Base-by-base conservation (phyloP, 202 grass and related monocot genomes). In the Eragrostis tef region DNA sequence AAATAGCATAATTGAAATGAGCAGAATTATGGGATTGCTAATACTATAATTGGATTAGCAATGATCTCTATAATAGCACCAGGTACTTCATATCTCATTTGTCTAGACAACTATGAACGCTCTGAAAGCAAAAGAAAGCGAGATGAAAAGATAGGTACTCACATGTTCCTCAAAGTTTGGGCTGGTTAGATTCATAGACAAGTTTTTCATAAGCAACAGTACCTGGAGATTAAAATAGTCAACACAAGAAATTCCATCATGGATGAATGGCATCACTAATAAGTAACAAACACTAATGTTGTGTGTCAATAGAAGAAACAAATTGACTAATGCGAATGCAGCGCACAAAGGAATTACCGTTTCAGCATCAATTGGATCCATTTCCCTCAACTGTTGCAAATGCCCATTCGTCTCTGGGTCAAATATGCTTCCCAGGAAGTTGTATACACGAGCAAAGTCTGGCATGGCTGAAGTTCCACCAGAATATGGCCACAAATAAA, bases 361-460 rank as follows among this genome's bases (percentile, higher is more conserved):
- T 92, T 98, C 92, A 89, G 86, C 81, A 87, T 97, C 93, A 74
- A 98, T 87, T 45, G 88, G 92, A 88, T 98, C 82, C 95, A 98
- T 94, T 81, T 94, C 90, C 73, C 76, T 90, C 81, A 98, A 74
- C 44, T 76, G 83, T 71, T 95, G 65, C 77, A 95, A 83, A 83
- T 98, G 95, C 0, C 85, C 92, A 58, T 48, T 93, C 58, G 87
- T 85, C 16, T 81, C 88, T 46, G 92, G 90, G 65, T 98, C 95
- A 91, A 98, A 98, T 74, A 95, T 50, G 47, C 90, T 93, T 41
- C 92, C 95, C 47, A 98, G 90, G 70, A 98, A 98, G 78, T 64
- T 77, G 85, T 98, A 95, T 43, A 98, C 92, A 83, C 63, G 88
- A 67, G 84, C 67, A 78, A 98, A 98, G 64, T 95, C 90, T 73